These are phyloP conservation scores for Gleditsia sinensis DNA, from an alignment of 306 rosid genomes.

Conservation along the genomic window DNA sequence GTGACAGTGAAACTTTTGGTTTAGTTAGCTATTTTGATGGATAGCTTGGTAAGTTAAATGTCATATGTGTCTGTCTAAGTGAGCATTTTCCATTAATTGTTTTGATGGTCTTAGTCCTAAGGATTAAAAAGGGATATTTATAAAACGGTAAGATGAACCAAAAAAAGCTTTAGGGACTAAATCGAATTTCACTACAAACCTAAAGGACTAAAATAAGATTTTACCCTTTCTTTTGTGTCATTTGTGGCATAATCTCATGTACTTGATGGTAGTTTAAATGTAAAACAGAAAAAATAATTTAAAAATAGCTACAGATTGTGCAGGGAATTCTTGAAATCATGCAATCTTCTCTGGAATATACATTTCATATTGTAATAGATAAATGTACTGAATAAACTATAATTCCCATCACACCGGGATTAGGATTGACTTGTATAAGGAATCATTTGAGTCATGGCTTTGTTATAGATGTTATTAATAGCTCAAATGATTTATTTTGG, in stretches of 20 bases:
- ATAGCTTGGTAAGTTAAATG: too few species aligned
- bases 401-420: neutral
- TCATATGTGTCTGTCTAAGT: too few species aligned
- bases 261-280: neutral
- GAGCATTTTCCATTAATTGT: too few species aligned
- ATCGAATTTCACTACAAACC: too few species aligned
- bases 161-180: too few species aligned
- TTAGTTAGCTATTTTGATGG: too few species aligned
- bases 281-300: conserved; percentile 11
- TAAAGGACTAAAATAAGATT: too few species aligned
- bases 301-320: neutral
- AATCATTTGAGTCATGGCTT: neutral
- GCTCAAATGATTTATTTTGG: neutral
- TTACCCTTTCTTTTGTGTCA: too few species aligned
- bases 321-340: neutral
- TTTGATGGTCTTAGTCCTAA: too few species aligned
- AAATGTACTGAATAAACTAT: neutral
- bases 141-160: too few species aligned
- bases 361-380: neutral
- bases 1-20: too few species aligned
- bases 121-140: too few species aligned
- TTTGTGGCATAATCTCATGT: neutral
- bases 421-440: neutral
- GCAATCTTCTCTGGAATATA: conserved; percentile 2
- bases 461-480: neutral